Evolutionary conservation across 371 early-diverging fungal species (phyloP).

Genomic region (Rhizomucor pusillus): DNA sequence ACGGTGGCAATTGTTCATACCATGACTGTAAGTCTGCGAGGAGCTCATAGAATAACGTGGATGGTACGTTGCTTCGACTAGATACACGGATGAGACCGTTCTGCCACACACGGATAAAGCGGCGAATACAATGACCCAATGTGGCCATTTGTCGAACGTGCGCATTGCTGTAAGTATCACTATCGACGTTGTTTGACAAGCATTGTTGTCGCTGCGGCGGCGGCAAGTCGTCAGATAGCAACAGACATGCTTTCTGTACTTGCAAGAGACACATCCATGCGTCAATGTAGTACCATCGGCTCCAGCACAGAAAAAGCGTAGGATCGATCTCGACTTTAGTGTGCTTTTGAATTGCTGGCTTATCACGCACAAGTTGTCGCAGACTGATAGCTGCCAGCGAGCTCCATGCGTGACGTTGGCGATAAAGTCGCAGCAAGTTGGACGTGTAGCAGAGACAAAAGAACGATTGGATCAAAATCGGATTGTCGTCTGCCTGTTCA

Average conservation of each 20-base stretch:
- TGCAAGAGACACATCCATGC: constrained; percentile 39
- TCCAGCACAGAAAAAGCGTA: constrained; percentile 20
- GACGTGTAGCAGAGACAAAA: constrained; percentile 24
- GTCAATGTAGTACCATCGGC: constrained; percentile 42
- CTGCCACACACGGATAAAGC: constrained; percentile 23
- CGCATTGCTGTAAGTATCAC: neutral
- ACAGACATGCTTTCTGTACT: constrained; percentile 26
- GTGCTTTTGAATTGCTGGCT: neutral
- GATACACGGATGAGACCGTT: constrained; percentile 13
- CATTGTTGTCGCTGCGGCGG: constrained; percentile 1
- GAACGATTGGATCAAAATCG: constrained; percentile 12
- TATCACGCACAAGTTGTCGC: constrained; percentile 8
- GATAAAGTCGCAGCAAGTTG: constrained; percentile 19
- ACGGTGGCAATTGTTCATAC: constrained; percentile 13
- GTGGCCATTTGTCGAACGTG: constrained; percentile 20
- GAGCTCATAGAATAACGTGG: constrained; percentile 17
- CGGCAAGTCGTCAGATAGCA: constrained; percentile 24
- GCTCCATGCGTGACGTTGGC: constrained; percentile 23
- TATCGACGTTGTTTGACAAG: neutral
- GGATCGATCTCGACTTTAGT: too few species aligned
- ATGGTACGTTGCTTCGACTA: constrained; percentile 13
- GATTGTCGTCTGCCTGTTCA: constrained; percentile 14
- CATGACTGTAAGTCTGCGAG: constrained; percentile 18
- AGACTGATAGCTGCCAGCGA: constrained; percentile 19
- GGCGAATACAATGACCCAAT: constrained; percentile 26